phyloP scores from a whole-genome alignment of 1,284 basidiomycete species.

The Phylloporus sp. region DNA sequence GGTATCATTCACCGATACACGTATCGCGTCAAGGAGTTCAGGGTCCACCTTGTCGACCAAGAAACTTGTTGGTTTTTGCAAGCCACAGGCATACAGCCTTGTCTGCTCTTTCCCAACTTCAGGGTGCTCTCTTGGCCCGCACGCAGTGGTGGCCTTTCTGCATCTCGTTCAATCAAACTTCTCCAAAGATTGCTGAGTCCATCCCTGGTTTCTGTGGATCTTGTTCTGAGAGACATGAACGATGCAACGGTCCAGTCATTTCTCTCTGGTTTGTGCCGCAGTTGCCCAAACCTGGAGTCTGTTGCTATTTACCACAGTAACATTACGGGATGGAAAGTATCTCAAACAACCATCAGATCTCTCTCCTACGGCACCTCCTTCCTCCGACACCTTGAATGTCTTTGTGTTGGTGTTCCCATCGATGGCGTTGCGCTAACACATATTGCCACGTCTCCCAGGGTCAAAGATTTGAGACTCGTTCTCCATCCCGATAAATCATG shows the following conservation, averaged over 20 bases:
- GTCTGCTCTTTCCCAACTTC: conserved; percentile 11
- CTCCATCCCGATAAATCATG: neutral
- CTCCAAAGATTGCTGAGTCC: conserved; percentile 1
- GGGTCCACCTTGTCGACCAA: fast-evolving
- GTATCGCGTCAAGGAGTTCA: conserved; percentile 9
- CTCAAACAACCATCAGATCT: neutral
- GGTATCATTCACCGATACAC: conserved; percentile 8
- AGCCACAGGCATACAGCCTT: neutral
- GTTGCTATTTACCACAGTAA: neutral
- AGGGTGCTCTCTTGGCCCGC: conserved; percentile 6
- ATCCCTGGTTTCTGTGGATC: neutral
- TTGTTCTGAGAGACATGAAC: neutral
- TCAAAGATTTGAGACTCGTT: neutral
- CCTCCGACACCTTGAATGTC: neutral
- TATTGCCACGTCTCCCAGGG: neutral
- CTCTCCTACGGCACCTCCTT: neutral
- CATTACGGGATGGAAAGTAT: neutral
- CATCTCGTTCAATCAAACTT: neutral
- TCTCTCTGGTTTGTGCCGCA: neutral
- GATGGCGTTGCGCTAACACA: neutral
- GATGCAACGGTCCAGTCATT: neutral
- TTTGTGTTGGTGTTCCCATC: neutral
- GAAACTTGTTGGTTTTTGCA: conserved; percentile 3
- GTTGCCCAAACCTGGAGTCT: neutral
- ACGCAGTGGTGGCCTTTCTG: neutral